Percentiles rank a stretch among this genome's conserved stretches.
These are phyloP conservation scores for Fusarium zealandicum DNA, from an alignment of 2,329 filamentous ascomycete genomes.

Conservation along the genomic window DNA sequence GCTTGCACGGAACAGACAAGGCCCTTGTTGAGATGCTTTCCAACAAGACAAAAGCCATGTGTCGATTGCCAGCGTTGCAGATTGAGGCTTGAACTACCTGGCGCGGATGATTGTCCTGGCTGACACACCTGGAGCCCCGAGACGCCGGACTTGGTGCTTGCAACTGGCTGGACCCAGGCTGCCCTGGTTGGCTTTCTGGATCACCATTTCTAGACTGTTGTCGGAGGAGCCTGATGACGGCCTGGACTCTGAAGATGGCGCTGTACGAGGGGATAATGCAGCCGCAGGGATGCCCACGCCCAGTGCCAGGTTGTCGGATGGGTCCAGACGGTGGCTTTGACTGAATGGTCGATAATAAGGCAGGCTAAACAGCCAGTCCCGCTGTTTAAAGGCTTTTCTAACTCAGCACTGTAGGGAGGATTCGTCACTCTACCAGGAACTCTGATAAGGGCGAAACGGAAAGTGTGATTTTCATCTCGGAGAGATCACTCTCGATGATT, in stretches of 20 bases:
- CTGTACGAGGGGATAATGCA: conserved; percentile 34
- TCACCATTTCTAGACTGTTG: conserved; percentile 31
- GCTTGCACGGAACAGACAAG: conserved; percentile 20
- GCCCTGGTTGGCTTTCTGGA: conserved; percentile 38
- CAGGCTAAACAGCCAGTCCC: conserved; percentile 25
- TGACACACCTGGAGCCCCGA: conserved; percentile 31
- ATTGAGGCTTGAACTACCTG: conserved; percentile 30
- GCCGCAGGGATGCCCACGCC: conserved; percentile 33
- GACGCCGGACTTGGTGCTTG: conserved; percentile 34
- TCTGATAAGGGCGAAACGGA: conserved; percentile 19
- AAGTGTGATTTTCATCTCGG: conserved; percentile 4
- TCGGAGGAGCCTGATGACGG: conserved; percentile 36
- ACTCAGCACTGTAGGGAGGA: conserved; percentile 21
- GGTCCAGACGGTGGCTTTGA: conserved; percentile 41
- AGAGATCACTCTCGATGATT: conserved; percentile 1
- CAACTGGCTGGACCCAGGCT: conserved; percentile 36
- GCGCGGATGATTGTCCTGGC: conserved; percentile 29
- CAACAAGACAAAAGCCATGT: conserved; percentile 30
- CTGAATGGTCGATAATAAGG: conserved; percentile 35
- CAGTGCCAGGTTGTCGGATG: conserved; percentile 39
- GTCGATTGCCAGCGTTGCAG: conserved; percentile 32
- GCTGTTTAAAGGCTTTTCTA: conserved; percentile 12
- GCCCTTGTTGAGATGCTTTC: conserved; percentile 15
- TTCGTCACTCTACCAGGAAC: conserved; percentile 19
- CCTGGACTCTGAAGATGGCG: conserved; percentile 32